phyloP scores from a whole-genome alignment of 2,329 filamentous ascomycete species.

The Cytospora paraplurivora region DNA sequence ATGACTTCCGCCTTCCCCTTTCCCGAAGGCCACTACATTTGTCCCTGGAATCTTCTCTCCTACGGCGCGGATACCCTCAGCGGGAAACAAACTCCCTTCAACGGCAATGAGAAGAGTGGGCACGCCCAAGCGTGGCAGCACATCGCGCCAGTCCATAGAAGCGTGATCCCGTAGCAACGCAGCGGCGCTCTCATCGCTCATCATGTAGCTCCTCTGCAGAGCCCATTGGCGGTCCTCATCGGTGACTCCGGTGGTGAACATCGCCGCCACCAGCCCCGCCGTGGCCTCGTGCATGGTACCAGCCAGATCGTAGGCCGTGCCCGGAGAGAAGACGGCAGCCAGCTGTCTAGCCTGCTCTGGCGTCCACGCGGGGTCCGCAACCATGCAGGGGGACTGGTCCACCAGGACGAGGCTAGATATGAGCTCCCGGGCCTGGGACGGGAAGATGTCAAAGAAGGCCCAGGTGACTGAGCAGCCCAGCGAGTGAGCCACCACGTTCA shows the following conservation, averaged over 20 bases:
- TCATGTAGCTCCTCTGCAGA: slow-evolving; percentile 34
- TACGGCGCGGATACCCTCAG: slow-evolving; percentile 33
- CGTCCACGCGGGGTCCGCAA: slow-evolving; percentile 36
- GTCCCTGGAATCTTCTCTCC: slow-evolving; percentile 36
- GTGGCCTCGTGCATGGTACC: slow-evolving; percentile 29
- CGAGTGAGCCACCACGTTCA: slow-evolving; percentile 40
- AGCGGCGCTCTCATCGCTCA: slow-evolving; percentile 33
- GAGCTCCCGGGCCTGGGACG: slow-evolving; percentile 31
- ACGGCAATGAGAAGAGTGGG: slow-evolving; percentile 36
- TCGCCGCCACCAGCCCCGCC: slow-evolving; percentile 29
- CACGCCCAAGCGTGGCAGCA: slow-evolving; percentile 36
- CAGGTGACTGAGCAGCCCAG: slow-evolving; percentile 40
- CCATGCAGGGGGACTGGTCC: slow-evolving; percentile 36
- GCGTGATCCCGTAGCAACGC: slow-evolving; percentile 36
- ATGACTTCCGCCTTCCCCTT: slow-evolving; percentile 39
- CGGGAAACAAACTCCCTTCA: slow-evolving; percentile 8
- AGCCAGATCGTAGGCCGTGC: slow-evolving; percentile 29
- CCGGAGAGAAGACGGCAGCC: slow-evolving; percentile 32
- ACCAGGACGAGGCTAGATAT: slow-evolving; percentile 36
- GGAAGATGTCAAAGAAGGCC: slow-evolving; percentile 39
- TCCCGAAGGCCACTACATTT: slow-evolving; percentile 34
- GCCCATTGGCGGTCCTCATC: slow-evolving; percentile 35
- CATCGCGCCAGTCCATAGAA: slow-evolving; percentile 36
- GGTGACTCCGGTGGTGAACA: slow-evolving; percentile 34
- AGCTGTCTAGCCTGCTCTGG: slow-evolving; percentile 30